Evolutionary conservation across 2,329 filamentous ascomycete genomes (phyloP), one percentile per base, ranked within the genome.

Genomic region (Arthroderma sp.): DNA sequence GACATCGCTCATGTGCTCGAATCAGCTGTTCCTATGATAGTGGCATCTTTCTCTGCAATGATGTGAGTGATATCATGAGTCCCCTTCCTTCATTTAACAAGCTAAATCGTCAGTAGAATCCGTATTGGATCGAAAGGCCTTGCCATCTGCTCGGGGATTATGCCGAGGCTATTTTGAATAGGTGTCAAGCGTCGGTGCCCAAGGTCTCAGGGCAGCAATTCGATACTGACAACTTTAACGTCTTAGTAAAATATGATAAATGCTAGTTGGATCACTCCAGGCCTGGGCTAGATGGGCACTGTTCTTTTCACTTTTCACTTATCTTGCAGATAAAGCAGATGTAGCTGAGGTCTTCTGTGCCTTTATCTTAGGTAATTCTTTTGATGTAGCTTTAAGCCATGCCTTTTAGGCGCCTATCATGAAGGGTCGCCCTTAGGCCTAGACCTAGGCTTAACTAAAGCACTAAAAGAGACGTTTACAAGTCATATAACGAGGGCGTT

Each of bases 1-100:
- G 41, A 23, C 23, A 47, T 47, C 41, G 41, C 15, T 28, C 41
- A 21, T 54, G 52, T 23, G 23, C 2, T 28, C 31, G 52, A 15
- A 19, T 25, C 8, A 54, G 52, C 52, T 54, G 52, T 31, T 54
- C 52, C 17, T 54, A 33, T 31, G 33, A 54, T 33, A 41, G 19
- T 15, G 52, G 15, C 15, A 33, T 54, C n/a, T 54, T 23, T 23
- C 33, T 54, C 23, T 54, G 52, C 52, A 39, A 54, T 38, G 52
- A 54, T 54, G 52, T 39, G 37, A 54, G 52, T 51, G 8, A 13
- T 8, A 13, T 9, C 19, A 5, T 23, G 11, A 3, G 21, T 8
- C 8, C 9, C 39, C 19, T 21, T 21, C 17, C 15, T 19, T 47
- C 25, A 4, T 25, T 15, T 28, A 31, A 51, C 6, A 33, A 8